These are phyloP conservation scores for Diaporthe citri DNA, from an alignment of 2,329 filamentous ascomycete genomes.

Conservation along the genomic window DNA sequence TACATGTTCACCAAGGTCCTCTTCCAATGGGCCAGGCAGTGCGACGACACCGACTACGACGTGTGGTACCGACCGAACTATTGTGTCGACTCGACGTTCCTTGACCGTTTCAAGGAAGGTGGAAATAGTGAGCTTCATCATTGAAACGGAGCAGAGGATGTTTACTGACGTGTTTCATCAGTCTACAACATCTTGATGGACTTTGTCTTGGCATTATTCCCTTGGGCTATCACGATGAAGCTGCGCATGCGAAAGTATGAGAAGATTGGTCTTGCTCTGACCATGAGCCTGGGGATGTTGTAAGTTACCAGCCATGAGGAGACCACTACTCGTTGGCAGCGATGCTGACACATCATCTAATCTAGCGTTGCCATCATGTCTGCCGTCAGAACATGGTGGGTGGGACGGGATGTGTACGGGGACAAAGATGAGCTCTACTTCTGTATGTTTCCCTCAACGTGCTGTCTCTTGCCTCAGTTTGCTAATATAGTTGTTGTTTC, in stretches of 20 bases:
- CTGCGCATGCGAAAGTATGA: conserved; percentile 24
- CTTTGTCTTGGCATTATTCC: conserved; percentile 27
- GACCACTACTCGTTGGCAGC: not conserved
- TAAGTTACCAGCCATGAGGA: not conserved
- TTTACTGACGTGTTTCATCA: conserved; percentile 10
- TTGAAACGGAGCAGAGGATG: not conserved
- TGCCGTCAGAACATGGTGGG: conserved; percentile 30
- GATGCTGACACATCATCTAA: not conserved
- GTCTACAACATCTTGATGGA: conserved; percentile 33
- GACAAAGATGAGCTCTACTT: conserved; percentile 17
- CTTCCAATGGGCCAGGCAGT: conserved; percentile 29
- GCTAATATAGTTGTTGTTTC: not conserved
- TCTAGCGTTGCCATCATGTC: conserved; percentile 29
- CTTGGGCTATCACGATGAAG: conserved; percentile 30
- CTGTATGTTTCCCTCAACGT: not conserved
- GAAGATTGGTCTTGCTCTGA: conserved; percentile 27
- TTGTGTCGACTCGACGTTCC: not conserved
- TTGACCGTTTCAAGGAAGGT: conserved; percentile 16
- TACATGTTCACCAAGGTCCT: conserved; percentile 31
- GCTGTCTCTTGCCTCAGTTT: not conserved
- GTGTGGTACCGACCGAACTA: conserved; percentile 17
- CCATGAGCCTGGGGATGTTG: conserved; percentile 34
- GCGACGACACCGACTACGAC: conserved; percentile 25
- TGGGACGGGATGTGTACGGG: conserved; percentile 19
- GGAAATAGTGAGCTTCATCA: conserved; percentile 8